A percentile compares a stretch with the other conserved stretches of the same genome.
Conservation (phyloP, 768 basidiomycete genomes). For the Scleroderma bovista region DNA sequence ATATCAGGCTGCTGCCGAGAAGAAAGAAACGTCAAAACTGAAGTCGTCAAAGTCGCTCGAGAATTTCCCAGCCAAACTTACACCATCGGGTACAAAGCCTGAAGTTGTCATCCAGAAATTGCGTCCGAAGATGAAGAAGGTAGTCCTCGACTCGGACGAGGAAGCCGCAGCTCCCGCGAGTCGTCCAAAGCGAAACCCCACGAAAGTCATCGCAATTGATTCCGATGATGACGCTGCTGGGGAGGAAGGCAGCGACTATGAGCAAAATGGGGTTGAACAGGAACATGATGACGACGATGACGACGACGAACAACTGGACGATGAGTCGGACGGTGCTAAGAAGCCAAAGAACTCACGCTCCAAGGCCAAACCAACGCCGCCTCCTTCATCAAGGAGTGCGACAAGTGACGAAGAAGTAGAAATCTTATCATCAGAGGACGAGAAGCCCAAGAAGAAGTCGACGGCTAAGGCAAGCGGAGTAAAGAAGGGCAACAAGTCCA, state of each 20-base stretch:
- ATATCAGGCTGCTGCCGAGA: conserved; percentile 57
- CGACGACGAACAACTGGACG: conserved; percentile 16
- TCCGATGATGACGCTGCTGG: conserved; percentile 48
- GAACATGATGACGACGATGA: conserved; percentile 36
- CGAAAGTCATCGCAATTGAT: conserved; percentile 38
- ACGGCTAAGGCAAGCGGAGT: conserved; percentile 11
- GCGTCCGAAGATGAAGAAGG: conserved; percentile 16
- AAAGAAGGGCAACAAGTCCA: conserved; percentile 22
- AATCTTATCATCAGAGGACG: conserved; percentile 16
- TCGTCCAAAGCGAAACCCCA: conserved; percentile 34
- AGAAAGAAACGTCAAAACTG: conserved; percentile 17
- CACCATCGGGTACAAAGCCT: conserved; percentile 38
- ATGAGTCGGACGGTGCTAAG: conserved; percentile 15
- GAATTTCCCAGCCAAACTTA: conserved; percentile 22
- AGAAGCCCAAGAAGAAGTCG: conserved; percentile 23
- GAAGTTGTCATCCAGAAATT: conserved; percentile 53
- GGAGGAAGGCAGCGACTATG: conserved; percentile 23
- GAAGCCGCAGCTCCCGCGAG: conserved; percentile 34
- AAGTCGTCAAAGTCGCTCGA: conserved; percentile 15
- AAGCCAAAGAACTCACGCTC: conserved; percentile 14
- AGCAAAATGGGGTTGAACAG: conserved; percentile 19
- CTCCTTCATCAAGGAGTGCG: conserved; percentile 26
- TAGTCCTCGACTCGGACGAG: conserved; percentile 22
- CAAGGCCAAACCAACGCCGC: conserved; percentile 21
- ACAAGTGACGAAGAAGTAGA: conserved; percentile 19